Evolutionary conservation across 2,329 filamentous ascomycete species (phyloP).

Genomic region (Lomentospora prolificans): DNA sequence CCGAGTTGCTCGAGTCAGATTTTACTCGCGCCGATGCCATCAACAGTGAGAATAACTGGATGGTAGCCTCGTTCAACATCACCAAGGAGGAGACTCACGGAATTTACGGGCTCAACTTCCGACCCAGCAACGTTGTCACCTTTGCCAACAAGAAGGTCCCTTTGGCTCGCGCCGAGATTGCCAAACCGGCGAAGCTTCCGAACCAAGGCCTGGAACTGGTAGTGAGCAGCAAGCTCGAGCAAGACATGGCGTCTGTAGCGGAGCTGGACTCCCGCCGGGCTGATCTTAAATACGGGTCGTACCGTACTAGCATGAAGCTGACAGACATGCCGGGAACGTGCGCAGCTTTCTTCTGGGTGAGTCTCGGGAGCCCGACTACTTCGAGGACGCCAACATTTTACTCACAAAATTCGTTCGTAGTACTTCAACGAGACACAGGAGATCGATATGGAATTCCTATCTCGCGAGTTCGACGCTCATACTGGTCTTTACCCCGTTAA

Average conservation of each 20-base stretch:
- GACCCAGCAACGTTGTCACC: conserved; percentile 44
- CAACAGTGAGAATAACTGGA: conserved; percentile 49
- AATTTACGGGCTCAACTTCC: conserved; percentile 55
- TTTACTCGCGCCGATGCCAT: conserved; percentile 49
- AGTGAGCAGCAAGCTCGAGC: conserved; percentile 34
- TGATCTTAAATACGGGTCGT: conserved; percentile 62
- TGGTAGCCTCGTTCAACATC: conserved; percentile 57
- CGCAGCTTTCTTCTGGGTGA: conserved; percentile 70
- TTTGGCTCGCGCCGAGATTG: conserved; percentile 27
- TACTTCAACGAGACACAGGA: conserved; percentile 72
- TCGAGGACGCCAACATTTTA: background rate
- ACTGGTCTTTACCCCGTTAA: conserved; percentile 52
- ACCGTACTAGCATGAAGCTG: conserved; percentile 56
- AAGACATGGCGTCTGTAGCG: conserved; percentile 48
- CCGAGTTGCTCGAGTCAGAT: conserved; percentile 61
- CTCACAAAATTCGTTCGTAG: conserved; percentile 26
- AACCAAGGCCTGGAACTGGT: conserved; percentile 46
- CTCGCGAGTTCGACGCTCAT: conserved; percentile 46
- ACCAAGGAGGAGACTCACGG: conserved; percentile 48
- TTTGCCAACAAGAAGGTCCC: conserved; percentile 33
- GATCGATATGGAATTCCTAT: conserved; percentile 74
- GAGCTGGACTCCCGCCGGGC: conserved; percentile 52
- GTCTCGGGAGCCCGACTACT: conserved; percentile 11
- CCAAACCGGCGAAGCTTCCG: conserved; percentile 27
- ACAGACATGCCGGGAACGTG: conserved; percentile 57